Base-by-base conservation (phyloP, 1,284 basidiomycete genomes). In the Leccinum pachyderme region DNA sequence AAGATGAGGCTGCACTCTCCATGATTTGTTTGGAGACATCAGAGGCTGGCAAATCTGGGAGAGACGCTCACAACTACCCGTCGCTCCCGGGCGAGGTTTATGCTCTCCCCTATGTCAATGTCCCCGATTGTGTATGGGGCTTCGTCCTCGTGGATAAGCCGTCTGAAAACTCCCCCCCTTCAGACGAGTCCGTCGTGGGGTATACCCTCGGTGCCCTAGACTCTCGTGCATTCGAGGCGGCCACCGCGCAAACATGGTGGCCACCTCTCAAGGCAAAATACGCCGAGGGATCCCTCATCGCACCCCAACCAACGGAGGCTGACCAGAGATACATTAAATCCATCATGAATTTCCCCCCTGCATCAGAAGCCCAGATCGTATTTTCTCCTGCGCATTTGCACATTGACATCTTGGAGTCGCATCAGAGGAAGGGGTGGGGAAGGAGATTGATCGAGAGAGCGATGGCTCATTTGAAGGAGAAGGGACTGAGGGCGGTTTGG, bases 1-100 rank as follows among this genome's bases (percentile, higher is more conserved):
- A 70, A 13, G 89, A 91, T 62, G 76, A 75, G 12, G 65, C 73
- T 2, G 76, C 81, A 0, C 73, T 91, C 47, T 86, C 84, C 53
- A 78, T 72, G 51, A 87, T 91, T 62, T 91, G 89, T 66, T 77
- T 91, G 39, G 75, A 87, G 53, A 91, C 89, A 3, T 86, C 78
- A 12, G 78, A 87, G 55, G 86, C 86, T 33, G 89, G 89, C 44
- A 72, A 73, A 59, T 84, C 85, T 55, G 87, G 85, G 27, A 83
- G 84, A 66, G 60, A 63, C 31, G 72, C 83, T 27, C 85, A 89
- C 72, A 78, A 81, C 31, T 78, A 77, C 61, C 73, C 72, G 18
- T 85, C 87, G 60, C 79, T 90, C 29, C 83, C 81, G 6, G 87
- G 88, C 3, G 74, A 89, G 35, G 75, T 86, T 43, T 91, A 83